Base-by-base conservation (phyloP, 345 rosid genomes). In the Eucalyptus pauciflora region DNA sequence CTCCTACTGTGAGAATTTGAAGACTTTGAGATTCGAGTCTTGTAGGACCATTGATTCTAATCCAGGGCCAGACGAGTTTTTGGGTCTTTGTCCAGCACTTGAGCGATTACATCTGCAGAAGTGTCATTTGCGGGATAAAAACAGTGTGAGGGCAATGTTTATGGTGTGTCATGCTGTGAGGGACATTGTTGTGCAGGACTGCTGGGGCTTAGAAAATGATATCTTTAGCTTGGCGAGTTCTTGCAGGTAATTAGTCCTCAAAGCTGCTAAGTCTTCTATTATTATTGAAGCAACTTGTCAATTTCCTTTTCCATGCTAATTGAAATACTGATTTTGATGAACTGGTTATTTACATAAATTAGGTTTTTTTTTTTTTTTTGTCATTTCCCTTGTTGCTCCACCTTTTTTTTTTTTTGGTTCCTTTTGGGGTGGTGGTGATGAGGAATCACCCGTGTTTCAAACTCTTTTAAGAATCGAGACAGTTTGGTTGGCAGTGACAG, bases 151-250 rank as follows among this genome's bases (percentile, higher is more conserved):
- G 91, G 96, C 97, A 24, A 67, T 98, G 95, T 96, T 98, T 90
- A 88, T 91, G 92, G 95, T 96, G 33, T 95, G 98, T 85, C 94
- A 92, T 90, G 92, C 93, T 27, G 97, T 95, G 45, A 95, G 93
- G 93, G 99, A 96, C 87, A 86, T 98, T 85, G 93, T 94, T 86
- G 76, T 97, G 54, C 99, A 96, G 88, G 95, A 97, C 88, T 97
- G 99, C 91, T 97, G 99, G 99, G 99, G 99, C 89, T 91, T 97
- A 91, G 97, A 95, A 87, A 90, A 97, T 91, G 99, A 95, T 60
- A 89, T 92, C 58, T 96, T 98, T 95, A 88, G 91, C 90, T 88
- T 92, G 54, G 95, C 96, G 27, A 88, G 89, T 87, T 91, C 91
- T 91, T 97, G 95, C 93, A 92, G 99, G 99, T 98, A 96, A 86